These are phyloP conservation scores for Camellia oleifera DNA, from an alignment of 179 eudicot genomes.

Conservation along the genomic window DNA sequence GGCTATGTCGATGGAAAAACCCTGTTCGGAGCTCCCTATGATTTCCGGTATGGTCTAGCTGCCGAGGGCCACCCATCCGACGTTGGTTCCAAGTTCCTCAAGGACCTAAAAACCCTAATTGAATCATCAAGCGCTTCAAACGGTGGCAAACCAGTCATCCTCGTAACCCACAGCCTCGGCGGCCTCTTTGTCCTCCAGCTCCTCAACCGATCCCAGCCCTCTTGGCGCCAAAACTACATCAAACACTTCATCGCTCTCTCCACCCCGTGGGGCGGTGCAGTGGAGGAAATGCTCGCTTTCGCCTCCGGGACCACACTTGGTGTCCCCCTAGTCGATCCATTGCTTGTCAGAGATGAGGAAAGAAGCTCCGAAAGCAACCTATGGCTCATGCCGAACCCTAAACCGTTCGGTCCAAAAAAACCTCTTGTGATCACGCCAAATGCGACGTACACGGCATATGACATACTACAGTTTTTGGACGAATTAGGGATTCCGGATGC, in stretches of 20 bases:
- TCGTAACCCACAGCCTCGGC: conserved; percentile 81
- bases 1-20: conserved; percentile 62
- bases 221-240: conserved; percentile 61
- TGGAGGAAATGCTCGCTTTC: conserved; percentile 70
- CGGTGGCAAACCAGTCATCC: conserved; percentile 57
- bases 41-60: conserved; percentile 87
- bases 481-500: conserved; percentile 53
- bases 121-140: conserved; percentile 59
- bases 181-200: conserved; percentile 69
- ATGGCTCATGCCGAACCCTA: conserved; percentile 81
- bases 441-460: conserved; percentile 40
- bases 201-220: conserved; percentile 42
- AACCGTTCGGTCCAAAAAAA: conserved; percentile 26
- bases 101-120: conserved; percentile 57
- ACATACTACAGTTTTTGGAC: conserved; percentile 44
- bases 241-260: conserved; percentile 77
- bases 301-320: conserved; percentile 79
- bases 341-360: conserved; percentile 75
- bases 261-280: conserved; percentile 86
- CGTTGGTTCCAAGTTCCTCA: conserved; percentile 57
- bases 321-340: conserved; percentile 74
- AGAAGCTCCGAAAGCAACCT: conserved; percentile 79
- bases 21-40: conserved; percentile 90
- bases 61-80: conserved; percentile 48
- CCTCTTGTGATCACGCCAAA: conserved; percentile 56